Conservation (phyloP, 1,284 basidiomycete species). For the Ceratobasidium sp. region DNA sequence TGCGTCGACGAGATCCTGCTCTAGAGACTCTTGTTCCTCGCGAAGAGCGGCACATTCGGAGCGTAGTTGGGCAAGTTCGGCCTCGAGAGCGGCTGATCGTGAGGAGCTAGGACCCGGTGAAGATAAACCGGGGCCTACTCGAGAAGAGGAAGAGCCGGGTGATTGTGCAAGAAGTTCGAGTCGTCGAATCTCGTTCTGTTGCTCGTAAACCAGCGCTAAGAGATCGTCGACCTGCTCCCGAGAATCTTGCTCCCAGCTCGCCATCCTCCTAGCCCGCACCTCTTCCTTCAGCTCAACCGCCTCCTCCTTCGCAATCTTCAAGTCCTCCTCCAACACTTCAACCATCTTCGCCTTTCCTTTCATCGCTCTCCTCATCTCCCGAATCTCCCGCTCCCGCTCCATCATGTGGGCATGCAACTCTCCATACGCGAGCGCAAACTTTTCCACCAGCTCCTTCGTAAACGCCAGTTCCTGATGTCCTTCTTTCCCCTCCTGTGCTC, state of each 20-base stretch:
- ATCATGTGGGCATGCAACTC: slow-evolving; percentile 68
- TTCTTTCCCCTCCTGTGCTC: slow-evolving; percentile 66
- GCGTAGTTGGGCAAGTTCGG: slow-evolving; percentile 20
- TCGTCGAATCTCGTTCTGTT: slow-evolving; percentile 11
- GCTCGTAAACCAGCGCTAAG: not conserved
- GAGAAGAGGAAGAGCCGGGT: not conserved
- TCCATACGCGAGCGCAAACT: slow-evolving; percentile 46
- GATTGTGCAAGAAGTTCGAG: slow-evolving; percentile 3
- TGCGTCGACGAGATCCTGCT: slow-evolving; percentile 40
- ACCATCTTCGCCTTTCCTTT: slow-evolving; percentile 67
- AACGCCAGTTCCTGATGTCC: slow-evolving; percentile 70
- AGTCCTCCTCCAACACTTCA: slow-evolving; percentile 7
- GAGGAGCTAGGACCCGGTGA: not conserved
- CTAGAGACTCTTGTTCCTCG: slow-evolving; percentile 39
- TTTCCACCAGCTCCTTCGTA: slow-evolving; percentile 65
- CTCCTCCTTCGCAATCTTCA: slow-evolving; percentile 22
- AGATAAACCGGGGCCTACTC: not conserved
- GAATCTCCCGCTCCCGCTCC: slow-evolving; percentile 69
- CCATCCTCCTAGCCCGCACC: not conserved
- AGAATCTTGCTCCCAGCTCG: not conserved
- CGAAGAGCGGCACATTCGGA: slow-evolving; percentile 35
- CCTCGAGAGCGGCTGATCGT: not conserved
- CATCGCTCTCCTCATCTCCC: slow-evolving; percentile 70
- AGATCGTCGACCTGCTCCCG: slow-evolving; percentile 10
- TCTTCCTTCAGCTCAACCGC: slow-evolving; percentile 15